phyloP scores from a whole-genome alignment of 2,329 filamentous ascomycete species.

The Aspergillus caelatus region DNA sequence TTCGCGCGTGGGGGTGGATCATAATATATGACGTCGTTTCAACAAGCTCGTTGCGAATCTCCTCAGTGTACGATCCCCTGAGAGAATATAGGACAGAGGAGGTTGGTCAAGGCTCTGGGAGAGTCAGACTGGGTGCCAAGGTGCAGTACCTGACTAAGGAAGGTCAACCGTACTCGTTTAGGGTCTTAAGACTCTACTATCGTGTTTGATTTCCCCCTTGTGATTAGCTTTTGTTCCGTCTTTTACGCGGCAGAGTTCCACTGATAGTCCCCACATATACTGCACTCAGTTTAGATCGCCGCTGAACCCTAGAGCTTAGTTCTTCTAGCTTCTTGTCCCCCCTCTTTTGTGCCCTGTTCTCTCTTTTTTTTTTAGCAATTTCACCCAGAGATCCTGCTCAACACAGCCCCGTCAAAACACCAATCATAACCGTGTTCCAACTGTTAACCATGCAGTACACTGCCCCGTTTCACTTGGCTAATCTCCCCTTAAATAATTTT shows the following conservation, averaged over 20 bases:
- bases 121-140: not conserved
- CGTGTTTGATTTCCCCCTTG: not conserved
- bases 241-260: conserved; percentile 1
- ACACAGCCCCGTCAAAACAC: not conserved
- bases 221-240: conserved; percentile 2
- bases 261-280: not conserved
- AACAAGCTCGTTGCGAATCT: not conserved
- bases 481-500: not conserved
- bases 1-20: conserved; percentile 3
- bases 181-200: not conserved
- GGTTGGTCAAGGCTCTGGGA: not conserved
- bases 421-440: not conserved
- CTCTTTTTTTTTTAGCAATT: not conserved
- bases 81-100: not conserved
- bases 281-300: not conserved
- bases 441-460: not conserved
- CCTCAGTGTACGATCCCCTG: not conserved
- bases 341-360: not conserved
- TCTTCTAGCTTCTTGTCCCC: not conserved
- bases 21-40: conserved; percentile 6
- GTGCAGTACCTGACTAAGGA: not conserved
- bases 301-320: conserved; percentile 3
- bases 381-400: not conserved
- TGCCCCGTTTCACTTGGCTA: conserved; percentile 3
- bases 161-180: not conserved